Conservation (phyloP, 2,329 filamentous ascomycete genomes). For the Aspergillus candidus region DNA sequence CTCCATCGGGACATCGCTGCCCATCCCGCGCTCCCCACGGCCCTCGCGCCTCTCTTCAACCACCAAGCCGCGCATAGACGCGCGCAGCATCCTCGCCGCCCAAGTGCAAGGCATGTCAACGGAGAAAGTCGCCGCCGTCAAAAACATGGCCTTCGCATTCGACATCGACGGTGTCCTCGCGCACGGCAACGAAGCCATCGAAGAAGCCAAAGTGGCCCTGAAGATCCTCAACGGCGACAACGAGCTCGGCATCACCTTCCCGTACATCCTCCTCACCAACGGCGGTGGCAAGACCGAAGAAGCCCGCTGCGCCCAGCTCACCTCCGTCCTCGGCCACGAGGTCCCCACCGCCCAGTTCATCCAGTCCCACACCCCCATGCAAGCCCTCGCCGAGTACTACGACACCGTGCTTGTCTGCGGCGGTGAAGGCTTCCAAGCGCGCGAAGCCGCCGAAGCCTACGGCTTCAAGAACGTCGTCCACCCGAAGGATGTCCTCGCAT, state of each 20-base stretch:
- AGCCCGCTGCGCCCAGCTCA: slow-evolving; percentile 60
- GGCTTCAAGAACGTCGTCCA: slow-evolving; percentile 69
- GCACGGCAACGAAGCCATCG: slow-evolving; percentile 64
- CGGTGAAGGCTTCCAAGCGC: slow-evolving; percentile 68
- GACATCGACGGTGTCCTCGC: slow-evolving; percentile 65
- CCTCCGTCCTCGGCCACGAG: slow-evolving; percentile 59
- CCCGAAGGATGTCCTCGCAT: slow-evolving; percentile 67
- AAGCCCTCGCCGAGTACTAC: slow-evolving; percentile 69
- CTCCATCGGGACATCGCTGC: slow-evolving; percentile 67
- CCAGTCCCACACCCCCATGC: slow-evolving; percentile 72
- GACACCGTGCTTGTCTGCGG: slow-evolving; percentile 68
- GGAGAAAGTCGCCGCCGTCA: slow-evolving; percentile 61
- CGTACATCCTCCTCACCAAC: slow-evolving; percentile 68
- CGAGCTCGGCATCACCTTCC: slow-evolving; percentile 73
- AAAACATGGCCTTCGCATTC: slow-evolving; percentile 78
- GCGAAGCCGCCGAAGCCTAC: slow-evolving; percentile 66
- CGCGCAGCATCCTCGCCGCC: slow-evolving; percentile 62
- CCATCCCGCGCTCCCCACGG: slow-evolving; percentile 65
- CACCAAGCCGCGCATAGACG: slow-evolving; percentile 43
- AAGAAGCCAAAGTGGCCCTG: slow-evolving; percentile 59
- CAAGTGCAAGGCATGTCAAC: slow-evolving; percentile 63
- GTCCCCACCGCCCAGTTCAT: slow-evolving; percentile 69
- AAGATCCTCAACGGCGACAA: slow-evolving; percentile 70
- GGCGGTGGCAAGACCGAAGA: slow-evolving; percentile 65
- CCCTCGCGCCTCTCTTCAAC: slow-evolving; percentile 62